Percentiles rank a stretch among this genome's conserved stretches.
These are phyloP conservation scores for Apiotrichum sp. DNA, from an alignment of 1,284 basidiomycete genomes.

Conservation along the genomic window DNA sequence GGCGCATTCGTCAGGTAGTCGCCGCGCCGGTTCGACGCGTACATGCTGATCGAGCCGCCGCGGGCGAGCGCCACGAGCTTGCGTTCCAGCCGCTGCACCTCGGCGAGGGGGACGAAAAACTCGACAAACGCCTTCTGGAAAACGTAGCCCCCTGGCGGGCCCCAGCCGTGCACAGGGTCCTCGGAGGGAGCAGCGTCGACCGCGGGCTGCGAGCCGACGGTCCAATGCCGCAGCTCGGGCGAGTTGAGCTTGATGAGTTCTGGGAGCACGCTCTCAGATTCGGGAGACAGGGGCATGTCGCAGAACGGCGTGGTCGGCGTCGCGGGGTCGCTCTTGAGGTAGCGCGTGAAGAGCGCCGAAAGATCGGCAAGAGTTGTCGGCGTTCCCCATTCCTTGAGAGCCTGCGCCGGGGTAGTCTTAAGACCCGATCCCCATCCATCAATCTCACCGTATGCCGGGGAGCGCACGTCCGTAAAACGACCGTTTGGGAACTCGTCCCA, in stretches of 20 bases:
- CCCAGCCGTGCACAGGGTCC: constrained; percentile 82
- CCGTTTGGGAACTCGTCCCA: constrained; percentile 99
- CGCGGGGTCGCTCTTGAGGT: constrained; percentile 60
- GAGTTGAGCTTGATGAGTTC: constrained; percentile 68
- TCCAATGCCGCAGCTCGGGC: constrained; percentile 73
- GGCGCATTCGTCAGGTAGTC: constrained; percentile 89
- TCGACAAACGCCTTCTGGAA: constrained; percentile 98
- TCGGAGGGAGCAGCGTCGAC: constrained; percentile 72
- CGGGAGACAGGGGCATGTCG: constrained; percentile 70
- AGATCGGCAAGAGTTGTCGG: constrained; percentile 68
- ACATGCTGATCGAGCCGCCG: constrained; percentile 63
- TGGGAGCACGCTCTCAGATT: constrained; percentile 74
- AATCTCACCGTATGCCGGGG: constrained; percentile 94
- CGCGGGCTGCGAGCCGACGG: constrained; percentile 92
- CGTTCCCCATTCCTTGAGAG: constrained; percentile 71
- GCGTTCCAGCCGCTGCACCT: constrained; percentile 61
- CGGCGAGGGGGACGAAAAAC: constrained; percentile 70
- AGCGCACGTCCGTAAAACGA: constrained; percentile 91
- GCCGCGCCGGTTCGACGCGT: constrained; percentile 77
- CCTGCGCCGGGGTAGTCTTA: constrained; percentile 56
- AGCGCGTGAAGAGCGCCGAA: constrained; percentile 68
- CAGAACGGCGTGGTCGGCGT: constrained; percentile 82
- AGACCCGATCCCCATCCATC: constrained; percentile 72
- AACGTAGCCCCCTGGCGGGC: constrained; percentile 83
- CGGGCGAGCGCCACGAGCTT: constrained; percentile 21